Base-by-base conservation (phyloP, 2,329 filamentous ascomycete genomes). In the Fusarium sp. region DNA sequence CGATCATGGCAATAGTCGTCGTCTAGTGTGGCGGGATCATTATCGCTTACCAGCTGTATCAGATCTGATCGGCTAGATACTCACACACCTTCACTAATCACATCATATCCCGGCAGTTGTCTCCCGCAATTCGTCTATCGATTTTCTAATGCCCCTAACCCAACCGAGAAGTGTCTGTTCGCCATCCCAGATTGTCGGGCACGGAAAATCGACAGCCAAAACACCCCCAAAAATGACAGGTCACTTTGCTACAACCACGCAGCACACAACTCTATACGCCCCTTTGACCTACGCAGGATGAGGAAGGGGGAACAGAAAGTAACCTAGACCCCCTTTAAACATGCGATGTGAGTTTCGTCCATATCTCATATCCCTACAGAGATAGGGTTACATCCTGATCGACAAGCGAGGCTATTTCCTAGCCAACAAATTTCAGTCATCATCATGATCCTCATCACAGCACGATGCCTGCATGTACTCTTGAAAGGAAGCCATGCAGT, bases 41-140 rank as follows among this genome's bases (percentile, higher is more conserved):
- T 35, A 39, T 65, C 48, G 32, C 43, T 52, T 53, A 49, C 36
- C 36, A 53, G 45, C 42, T 36, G 36, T 61, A 50, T 61, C 51
- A 65, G 49, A 65, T 64, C 32, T 38, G 42, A 58, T 65, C 43
- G 46, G 46, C 53, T 53, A 50, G 49, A 52, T 65, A 65, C 39
- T 41, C 59, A 49, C 61, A 65, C 61, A 45, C 63, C 66, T 41
- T 42, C 33, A 45, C 54, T 41, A 49, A 56, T 50, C 35, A 45
- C 41, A 29, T 25, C 39, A 69, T 44, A 66, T 62, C 50, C 56
- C 41, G 53, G 62, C 7, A 58, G 48, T 49, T 36, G 36, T 55
- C 49, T 69, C 49, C 56, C 59, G 47, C 49, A 37, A 44, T 46
- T 63, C 63, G 58, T 59, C 55, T 69, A 67, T 68, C 55, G 62